phyloP scores from a whole-genome alignment of 768 basidiomycete genomes.

The Postia placenta region DNA sequence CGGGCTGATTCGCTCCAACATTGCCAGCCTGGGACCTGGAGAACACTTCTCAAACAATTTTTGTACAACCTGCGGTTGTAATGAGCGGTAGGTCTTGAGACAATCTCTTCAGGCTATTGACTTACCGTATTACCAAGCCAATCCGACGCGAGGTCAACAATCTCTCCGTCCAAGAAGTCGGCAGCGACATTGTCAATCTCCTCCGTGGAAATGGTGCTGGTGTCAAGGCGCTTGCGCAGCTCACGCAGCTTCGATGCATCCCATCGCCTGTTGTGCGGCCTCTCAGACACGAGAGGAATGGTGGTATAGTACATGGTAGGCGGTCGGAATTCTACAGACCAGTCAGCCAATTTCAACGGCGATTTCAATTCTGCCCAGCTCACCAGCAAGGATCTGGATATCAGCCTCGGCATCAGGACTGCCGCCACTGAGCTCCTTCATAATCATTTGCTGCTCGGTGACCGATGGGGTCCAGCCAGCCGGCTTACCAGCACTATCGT shows the following conservation, averaged over 20 bases:
- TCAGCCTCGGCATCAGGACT: slow-evolving; percentile 76
- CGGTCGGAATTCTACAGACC: slow-evolving; percentile 71
- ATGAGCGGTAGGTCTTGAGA: too few species aligned
- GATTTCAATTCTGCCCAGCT: slow-evolving; percentile 19
- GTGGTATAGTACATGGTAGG: slow-evolving; percentile 96
- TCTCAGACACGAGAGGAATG: slow-evolving; percentile 85
- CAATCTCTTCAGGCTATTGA: not conserved
- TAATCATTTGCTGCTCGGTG: slow-evolving; percentile 95
- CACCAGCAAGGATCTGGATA: slow-evolving; percentile 80
- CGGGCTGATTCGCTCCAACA: slow-evolving; percentile 91
- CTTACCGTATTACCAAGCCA: slow-evolving; percentile 95
- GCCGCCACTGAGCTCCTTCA: slow-evolving; percentile 84
- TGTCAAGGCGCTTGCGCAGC: slow-evolving; percentile 88
- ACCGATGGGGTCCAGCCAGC: slow-evolving; percentile 67
- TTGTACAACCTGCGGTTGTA: slow-evolving; percentile 70
- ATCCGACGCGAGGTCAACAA: slow-evolving; percentile 92
- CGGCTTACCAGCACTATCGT: slow-evolving; percentile 55
- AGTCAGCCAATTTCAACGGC: not conserved
- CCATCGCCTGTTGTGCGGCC: slow-evolving; percentile 82
- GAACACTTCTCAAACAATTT: slow-evolving; percentile 94
- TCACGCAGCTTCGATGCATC: slow-evolving; percentile 93
- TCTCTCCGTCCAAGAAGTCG: slow-evolving; percentile 91
- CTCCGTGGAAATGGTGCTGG: slow-evolving; percentile 73
- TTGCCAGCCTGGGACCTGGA: slow-evolving; percentile 66
- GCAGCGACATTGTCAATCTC: slow-evolving; percentile 88